Conservation (phyloP, 2,329 filamentous ascomycete genomes). For the Canariomyces notabilis region DNA sequence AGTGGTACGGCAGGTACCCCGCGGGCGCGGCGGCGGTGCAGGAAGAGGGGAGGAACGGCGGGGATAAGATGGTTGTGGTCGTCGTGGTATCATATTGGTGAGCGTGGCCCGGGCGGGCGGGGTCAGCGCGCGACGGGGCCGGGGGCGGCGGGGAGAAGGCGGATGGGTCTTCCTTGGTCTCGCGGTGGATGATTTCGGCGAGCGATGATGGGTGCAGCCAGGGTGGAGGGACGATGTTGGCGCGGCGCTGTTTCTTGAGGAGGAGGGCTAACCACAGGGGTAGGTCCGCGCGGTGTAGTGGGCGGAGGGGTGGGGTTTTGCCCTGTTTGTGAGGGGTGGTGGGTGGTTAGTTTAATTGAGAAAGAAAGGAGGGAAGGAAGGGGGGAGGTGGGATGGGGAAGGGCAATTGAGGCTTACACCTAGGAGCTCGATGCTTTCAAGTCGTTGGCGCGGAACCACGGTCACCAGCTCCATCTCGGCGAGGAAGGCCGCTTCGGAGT, state of each 20-base stretch:
- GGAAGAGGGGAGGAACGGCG: conserved; percentile 69
- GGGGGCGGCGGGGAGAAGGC: conserved; percentile 75
- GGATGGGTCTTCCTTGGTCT: conserved; percentile 65
- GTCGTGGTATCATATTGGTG: conserved; percentile 6
- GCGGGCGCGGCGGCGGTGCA: conserved; percentile 65
- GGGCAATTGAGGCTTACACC: conserved; percentile 58
- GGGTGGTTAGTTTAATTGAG: conserved; percentile 5
- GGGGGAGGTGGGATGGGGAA: neutral
- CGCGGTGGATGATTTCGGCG: conserved; percentile 69
- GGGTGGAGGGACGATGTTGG: conserved; percentile 84
- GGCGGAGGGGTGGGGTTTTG: conserved; percentile 67
- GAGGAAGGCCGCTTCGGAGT: conserved; percentile 85
- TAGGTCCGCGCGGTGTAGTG: conserved; percentile 72
- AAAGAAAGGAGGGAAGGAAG: conserved; percentile 15
- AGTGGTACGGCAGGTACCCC: conserved; percentile 83
- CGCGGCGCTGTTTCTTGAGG: conserved; percentile 87
- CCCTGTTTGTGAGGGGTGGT: conserved; percentile 51
- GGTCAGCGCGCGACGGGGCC: conserved; percentile 50
- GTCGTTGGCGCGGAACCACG: conserved; percentile 81
- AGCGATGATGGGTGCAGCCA: conserved; percentile 81
- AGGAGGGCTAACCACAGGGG: conserved; percentile 94
- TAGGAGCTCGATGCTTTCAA: conserved; percentile 80
- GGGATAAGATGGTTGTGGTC: conserved; percentile 43
- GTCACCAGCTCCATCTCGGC: conserved; percentile 98
- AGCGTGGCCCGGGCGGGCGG: conserved; percentile 42